These are phyloP conservation scores for Rhodotorula mucilaginosa DNA, from an alignment of 1,284 basidiomycete species.

Conservation along the genomic window DNA sequence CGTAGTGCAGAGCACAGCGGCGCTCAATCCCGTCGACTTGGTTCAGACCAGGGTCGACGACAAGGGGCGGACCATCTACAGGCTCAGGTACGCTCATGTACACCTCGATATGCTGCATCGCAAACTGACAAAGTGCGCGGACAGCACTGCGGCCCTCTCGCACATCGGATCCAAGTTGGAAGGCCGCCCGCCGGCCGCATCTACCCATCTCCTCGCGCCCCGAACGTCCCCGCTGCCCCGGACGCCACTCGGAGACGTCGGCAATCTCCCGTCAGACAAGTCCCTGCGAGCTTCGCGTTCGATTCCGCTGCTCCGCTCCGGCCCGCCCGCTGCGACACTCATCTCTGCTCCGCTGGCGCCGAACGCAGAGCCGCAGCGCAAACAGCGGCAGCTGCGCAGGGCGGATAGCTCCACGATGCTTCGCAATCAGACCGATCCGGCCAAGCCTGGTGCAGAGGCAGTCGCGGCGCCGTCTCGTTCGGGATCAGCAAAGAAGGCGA, in stretches of 20 bases:
- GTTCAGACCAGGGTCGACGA: constrained; percentile 17
- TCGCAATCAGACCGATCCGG: neutral
- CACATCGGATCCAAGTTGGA: neutral
- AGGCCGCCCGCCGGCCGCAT: constrained; percentile 15
- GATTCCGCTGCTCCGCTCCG: constrained; percentile 9
- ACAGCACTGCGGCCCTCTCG: constrained; percentile 15
- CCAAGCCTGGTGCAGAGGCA: neutral
- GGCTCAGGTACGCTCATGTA: constrained; percentile 34
- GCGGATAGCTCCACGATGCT: neutral
- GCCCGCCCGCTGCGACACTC: neutral
- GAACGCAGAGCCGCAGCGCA: neutral
- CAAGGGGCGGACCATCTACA: constrained; percentile 38
- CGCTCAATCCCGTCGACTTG: constrained; percentile 25
- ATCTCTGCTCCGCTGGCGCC: neutral
- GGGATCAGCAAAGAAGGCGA: constrained; percentile 1
- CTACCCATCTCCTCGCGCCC: neutral
- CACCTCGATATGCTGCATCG: too few species aligned
- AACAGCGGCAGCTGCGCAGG: neutral
- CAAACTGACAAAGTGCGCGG: neutral
- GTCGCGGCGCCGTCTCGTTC: neutral
- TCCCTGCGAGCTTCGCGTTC: constrained; percentile 17
- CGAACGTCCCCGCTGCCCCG: neutral
- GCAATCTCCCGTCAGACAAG: neutral
- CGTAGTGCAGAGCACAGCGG: neutral
- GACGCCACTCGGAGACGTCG: too few species aligned